Percentiles rank a stretch among this genome's conserved stretches.
Evolutionary conservation across 1,139 yeast genomes (phyloP).

Genomic region (Debaryomyces udenii): DNA sequence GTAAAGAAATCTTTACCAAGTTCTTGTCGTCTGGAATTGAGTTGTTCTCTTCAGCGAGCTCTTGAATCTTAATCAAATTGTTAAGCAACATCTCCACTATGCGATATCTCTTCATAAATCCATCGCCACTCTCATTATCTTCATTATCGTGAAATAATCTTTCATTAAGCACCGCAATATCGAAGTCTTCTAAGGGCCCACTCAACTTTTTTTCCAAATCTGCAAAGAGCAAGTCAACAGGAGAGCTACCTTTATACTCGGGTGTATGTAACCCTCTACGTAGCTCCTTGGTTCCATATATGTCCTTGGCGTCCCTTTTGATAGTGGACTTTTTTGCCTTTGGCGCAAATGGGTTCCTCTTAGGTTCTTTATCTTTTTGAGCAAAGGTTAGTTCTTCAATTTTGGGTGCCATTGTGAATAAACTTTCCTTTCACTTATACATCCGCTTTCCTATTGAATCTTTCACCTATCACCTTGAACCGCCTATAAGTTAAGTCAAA

Average conservation of each 20-base stretch:
- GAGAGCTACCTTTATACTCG: conserved; percentile 31
- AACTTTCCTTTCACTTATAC: neutral
- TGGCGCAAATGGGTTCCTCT: conserved; percentile 38
- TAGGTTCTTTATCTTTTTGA: neutral
- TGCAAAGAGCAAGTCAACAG: conserved; percentile 40
- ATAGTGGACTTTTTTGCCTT: conserved; percentile 32
- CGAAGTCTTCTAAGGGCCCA: conserved; percentile 30
- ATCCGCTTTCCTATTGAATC: neutral
- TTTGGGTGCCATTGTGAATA: conserved; percentile 27
- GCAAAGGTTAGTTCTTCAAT: conserved; percentile 25
- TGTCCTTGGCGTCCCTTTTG: conserved; percentile 36
- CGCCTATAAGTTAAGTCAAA: no score
- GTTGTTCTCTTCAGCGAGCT: conserved; percentile 28
- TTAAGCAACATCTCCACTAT: conserved; percentile 35
- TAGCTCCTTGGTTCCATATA: conserved; percentile 26
- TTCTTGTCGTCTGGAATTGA: conserved; percentile 29
- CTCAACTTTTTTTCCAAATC: conserved; percentile 30
- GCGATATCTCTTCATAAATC: conserved; percentile 19
- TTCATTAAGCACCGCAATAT: conserved; percentile 20
- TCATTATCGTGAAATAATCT: conserved; percentile 12
- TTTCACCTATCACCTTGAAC: no score
- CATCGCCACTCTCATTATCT: conserved; percentile 5
- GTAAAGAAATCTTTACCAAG: conserved; percentile 72
- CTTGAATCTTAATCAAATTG: conserved; percentile 39
- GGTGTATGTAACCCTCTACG: conserved; percentile 42